Evolutionary conservation across 331 rosid genomes (phyloP).

Genomic region (Prunus yedoensis): DNA sequence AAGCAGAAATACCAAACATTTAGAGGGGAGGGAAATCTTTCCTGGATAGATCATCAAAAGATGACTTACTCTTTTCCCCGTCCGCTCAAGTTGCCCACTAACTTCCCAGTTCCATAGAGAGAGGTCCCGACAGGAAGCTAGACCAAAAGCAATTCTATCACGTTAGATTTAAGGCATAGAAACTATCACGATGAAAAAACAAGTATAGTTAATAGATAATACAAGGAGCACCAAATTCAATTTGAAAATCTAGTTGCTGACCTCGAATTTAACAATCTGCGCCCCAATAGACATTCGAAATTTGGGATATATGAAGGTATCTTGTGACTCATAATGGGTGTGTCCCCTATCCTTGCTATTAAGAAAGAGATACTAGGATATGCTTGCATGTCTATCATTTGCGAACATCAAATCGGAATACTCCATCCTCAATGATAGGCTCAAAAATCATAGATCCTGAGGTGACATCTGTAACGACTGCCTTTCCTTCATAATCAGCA

Average conservation of each 20-base stretch:
- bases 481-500: slow-evolving; percentile 44
- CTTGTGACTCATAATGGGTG: slow-evolving; percentile 42
- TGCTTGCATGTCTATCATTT: slow-evolving; percentile 59
- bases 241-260: slow-evolving; percentile 27
- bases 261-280: slow-evolving; percentile 81
- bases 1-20: slow-evolving; percentile 3
- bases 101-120: slow-evolving; percentile 92
- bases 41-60: background rate
- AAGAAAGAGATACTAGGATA: slow-evolving; percentile 71
- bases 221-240: slow-evolving; percentile 2
- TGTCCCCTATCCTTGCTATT: slow-evolving; percentile 59
- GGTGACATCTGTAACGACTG: slow-evolving; percentile 33
- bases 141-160: slow-evolving; percentile 28
- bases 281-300: slow-evolving; percentile 47
- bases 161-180: slow-evolving; percentile 8
- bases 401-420: slow-evolving; percentile 80
- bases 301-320: slow-evolving; percentile 56
- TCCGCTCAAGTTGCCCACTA: slow-evolving; percentile 86
- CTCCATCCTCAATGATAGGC: slow-evolving; percentile 75
- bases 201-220: background rate
- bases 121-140: slow-evolving; percentile 84
- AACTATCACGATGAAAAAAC: slow-evolving; percentile 6
- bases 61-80: slow-evolving; percentile 72
- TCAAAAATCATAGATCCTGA: slow-evolving; percentile 67
- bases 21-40: background rate